Conservation (phyloP, 2,329 filamentous ascomycete genomes). For the Furcasterigmium sp. region DNA sequence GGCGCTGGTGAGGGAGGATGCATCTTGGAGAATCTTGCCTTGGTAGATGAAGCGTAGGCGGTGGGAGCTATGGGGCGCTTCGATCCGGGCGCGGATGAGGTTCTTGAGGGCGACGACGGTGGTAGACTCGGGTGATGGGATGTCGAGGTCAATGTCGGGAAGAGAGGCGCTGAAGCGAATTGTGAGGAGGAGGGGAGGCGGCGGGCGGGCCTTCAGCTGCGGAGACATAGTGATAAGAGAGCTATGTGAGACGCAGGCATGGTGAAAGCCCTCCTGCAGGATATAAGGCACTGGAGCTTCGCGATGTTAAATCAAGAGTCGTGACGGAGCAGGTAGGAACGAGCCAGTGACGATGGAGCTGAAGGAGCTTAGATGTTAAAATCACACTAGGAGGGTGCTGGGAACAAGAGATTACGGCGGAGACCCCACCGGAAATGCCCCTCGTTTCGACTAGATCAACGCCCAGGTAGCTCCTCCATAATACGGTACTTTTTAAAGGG, state of each 20-base stretch:
- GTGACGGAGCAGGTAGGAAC: no score
- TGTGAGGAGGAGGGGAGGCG: constrained; percentile 63
- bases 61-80: constrained; percentile 53
- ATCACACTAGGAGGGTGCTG: no score
- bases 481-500: background rate
- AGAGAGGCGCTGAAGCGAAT: constrained; percentile 86
- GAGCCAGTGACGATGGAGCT: no score
- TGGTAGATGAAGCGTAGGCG: constrained; percentile 86
- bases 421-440: no score
- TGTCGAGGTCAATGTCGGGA: constrained; percentile 75
- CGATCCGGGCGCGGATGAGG: constrained; percentile 69
- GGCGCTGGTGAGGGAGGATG: constrained; percentile 59
- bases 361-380: no score
- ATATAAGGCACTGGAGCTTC: no score
- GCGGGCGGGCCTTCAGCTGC: constrained; percentile 2
- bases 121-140: constrained; percentile 61
- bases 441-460: background rate
- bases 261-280: no score
- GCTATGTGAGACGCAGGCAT: no score
- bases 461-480: background rate
- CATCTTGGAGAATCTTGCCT: constrained; percentile 78
- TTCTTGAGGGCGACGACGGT: constrained; percentile 78
- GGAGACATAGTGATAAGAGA: no score
- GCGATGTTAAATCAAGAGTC: no score
- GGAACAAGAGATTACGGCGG: no score